These are phyloP conservation scores for Exophiala lecanii-corni DNA, from an alignment of 2,329 filamentous ascomycete species.

Conservation along the genomic window DNA sequence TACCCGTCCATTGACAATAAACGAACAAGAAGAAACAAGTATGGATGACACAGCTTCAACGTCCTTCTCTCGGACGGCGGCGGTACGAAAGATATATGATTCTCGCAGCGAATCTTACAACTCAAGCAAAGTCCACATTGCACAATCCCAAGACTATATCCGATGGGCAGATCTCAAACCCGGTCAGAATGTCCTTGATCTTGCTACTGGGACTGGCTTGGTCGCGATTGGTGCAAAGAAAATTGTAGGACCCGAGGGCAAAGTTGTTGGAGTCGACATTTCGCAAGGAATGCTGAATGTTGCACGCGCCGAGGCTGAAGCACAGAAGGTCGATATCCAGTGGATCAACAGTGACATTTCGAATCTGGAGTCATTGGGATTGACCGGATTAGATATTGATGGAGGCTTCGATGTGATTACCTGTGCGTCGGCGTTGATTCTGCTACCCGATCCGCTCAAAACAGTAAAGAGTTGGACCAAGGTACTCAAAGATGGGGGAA, in stretches of 20 bases:
- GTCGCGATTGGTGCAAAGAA: slow-evolving; percentile 37
- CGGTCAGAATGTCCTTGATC: slow-evolving; percentile 41
- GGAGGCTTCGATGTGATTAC: slow-evolving; percentile 19
- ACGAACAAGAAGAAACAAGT: too few relatives aligned
- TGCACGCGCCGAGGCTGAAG: slow-evolving; percentile 25
- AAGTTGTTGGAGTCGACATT: slow-evolving; percentile 41
- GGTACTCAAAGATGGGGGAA: slow-evolving; percentile 10
- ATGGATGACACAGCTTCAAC: too few relatives aligned
- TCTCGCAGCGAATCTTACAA: slow-evolving; percentile 16
- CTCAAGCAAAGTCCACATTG: slow-evolving; percentile 12
- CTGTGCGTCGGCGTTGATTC: slow-evolving; percentile 17
- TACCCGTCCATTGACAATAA: too few relatives aligned
- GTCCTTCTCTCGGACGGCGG: neutral
- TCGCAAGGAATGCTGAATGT: slow-evolving; percentile 38
- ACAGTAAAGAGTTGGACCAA: slow-evolving; percentile 16
- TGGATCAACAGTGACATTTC: slow-evolving; percentile 15
- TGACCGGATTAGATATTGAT: neutral
- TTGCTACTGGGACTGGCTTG: slow-evolving; percentile 45
- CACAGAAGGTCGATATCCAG: slow-evolving; percentile 2
- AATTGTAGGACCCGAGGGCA: slow-evolving; percentile 34
- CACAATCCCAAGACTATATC: slow-evolving; percentile 14
- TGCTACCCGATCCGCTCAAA: slow-evolving; percentile 12
- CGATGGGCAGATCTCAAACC: slow-evolving; percentile 19
- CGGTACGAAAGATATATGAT: slow-evolving; percentile 15
- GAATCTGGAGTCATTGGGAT: slow-evolving; percentile 6